phyloP scores from a whole-genome alignment of 2,329 filamentous ascomycete species.

The Neonectria magnoliae region DNA sequence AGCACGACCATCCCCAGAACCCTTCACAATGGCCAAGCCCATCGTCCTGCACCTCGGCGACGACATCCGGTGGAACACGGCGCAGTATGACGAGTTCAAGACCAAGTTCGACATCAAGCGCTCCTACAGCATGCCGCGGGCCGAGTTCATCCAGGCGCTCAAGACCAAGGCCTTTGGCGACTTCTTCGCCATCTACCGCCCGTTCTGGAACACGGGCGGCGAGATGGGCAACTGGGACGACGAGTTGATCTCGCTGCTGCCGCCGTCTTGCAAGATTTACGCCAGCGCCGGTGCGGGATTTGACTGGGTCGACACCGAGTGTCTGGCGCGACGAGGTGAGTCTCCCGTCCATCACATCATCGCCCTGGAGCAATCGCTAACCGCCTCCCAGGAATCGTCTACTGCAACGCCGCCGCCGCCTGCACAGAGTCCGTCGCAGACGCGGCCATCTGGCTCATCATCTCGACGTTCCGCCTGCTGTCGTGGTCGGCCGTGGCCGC shows the following conservation, averaged over 20 bases:
- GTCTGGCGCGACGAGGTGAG: constrained; percentile 37
- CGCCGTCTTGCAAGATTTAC: constrained; percentile 38
- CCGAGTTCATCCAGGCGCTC: constrained; percentile 39
- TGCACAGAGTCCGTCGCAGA: constrained; percentile 43
- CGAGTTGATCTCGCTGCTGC: constrained; percentile 36
- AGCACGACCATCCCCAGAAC: background rate
- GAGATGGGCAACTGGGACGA: constrained; percentile 44
- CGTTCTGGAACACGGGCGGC: constrained; percentile 42
- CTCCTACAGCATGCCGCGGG: constrained; percentile 40
- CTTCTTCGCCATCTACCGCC: constrained; percentile 40
- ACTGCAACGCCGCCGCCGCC: constrained; percentile 41
- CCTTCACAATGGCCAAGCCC: constrained; percentile 36
- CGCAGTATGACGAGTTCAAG: constrained; percentile 37
- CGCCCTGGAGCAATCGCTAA: background rate
- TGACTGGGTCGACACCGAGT: constrained; percentile 41
- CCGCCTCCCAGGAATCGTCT: constrained; percentile 31
- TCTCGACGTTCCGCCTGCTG: constrained; percentile 40
- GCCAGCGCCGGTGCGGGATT: constrained; percentile 42
- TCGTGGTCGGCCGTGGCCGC: constrained; percentile 41
- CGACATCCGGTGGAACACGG: constrained; percentile 42
- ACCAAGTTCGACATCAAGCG: constrained; percentile 39
- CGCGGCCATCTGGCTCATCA: constrained; percentile 42
- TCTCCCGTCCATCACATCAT: background rate
- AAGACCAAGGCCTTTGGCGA: constrained; percentile 38
- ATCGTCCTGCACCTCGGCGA: constrained; percentile 44